Percentiles rank a stretch among this genome's conserved stretches.
phyloP scores from a whole-genome alignment of 139 green algal genomes.

The Micromonas pusilla region DNA sequence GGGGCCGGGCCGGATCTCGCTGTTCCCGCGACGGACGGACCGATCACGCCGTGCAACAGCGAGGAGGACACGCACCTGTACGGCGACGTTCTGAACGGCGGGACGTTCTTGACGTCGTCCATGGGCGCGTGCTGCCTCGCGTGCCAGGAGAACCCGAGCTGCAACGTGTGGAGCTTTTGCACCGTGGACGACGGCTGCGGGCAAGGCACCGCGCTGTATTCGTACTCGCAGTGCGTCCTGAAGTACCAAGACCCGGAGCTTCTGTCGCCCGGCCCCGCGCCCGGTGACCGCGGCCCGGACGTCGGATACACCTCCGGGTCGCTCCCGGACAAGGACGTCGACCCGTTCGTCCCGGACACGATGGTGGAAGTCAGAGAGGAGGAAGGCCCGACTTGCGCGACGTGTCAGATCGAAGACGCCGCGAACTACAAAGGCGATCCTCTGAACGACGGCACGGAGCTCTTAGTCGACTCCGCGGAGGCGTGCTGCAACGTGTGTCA shows the following conservation, averaged over 20 bases:
- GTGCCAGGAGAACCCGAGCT: constrained; percentile 17
- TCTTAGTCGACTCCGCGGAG: neutral
- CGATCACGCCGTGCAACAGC: neutral
- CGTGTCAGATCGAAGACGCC: neutral
- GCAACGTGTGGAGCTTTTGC: constrained; percentile 19
- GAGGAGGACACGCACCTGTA: constrained; percentile 7
- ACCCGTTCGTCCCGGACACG: neutral
- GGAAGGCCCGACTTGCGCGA: neutral
- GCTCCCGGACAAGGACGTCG: neutral
- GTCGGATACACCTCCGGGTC: constrained; percentile 6
- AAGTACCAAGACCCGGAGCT: neutral
- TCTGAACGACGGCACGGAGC: neutral
- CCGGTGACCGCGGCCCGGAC: neutral
- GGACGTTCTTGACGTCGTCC: neutral
- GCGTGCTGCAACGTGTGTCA: constrained; percentile 9
- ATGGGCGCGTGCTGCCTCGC: constrained; percentile 11
- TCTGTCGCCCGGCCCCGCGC: neutral
- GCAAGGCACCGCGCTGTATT: neutral
- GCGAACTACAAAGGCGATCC: constrained; percentile 27
- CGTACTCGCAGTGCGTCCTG: neutral
- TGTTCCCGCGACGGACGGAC: neutral
- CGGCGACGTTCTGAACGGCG: neutral
- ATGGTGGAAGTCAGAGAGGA: neutral
- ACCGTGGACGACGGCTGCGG: constrained; percentile 10
- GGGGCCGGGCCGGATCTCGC: neutral